These are phyloP conservation scores for Psilocybe sp. DNA, from an alignment of 768 basidiomycete species.

Conservation along the genomic window DNA sequence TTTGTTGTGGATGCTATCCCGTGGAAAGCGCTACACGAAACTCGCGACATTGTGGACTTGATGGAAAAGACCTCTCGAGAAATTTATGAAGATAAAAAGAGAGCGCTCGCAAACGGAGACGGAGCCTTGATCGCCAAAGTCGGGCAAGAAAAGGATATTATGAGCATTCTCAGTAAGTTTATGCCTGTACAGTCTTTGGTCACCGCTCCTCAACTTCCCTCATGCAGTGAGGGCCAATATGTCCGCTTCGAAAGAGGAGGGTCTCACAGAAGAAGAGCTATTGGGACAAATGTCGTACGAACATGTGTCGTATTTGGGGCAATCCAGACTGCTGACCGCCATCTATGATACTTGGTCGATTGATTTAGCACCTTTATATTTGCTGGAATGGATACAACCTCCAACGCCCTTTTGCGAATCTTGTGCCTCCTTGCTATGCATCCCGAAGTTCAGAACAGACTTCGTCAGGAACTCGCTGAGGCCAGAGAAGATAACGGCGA, in stretches of 20 bases:
- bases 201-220: neutral
- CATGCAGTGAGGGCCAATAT: constrained; percentile 32
- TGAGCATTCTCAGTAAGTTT: constrained; percentile 42
- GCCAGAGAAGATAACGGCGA: constrained; percentile 20
- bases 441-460: constrained; percentile 33
- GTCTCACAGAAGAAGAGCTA: constrained; percentile 31
- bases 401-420: constrained; percentile 30
- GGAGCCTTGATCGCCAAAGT: constrained; percentile 28
- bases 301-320: neutral
- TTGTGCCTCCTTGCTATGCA: constrained; percentile 30
- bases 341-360: neutral
- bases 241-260: constrained; percentile 26
- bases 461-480: constrained; percentile 31
- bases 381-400: constrained; percentile 42
- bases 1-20: constrained; percentile 33
- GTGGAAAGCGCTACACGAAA: constrained; percentile 20
- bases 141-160: constrained; percentile 42
- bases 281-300: constrained; percentile 26
- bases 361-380: constrained; percentile 31
- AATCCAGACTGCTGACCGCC: too few relatives aligned
- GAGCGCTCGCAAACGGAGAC: constrained; percentile 29
- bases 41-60: constrained; percentile 30
- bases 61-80: constrained; percentile 32
- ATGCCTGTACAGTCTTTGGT: neutral
- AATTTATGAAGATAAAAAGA: constrained; percentile 37